Evolutionary conservation across 192 early-diverging fungal species (phyloP).

Genomic region (Allomyces macrogynus): DNA sequence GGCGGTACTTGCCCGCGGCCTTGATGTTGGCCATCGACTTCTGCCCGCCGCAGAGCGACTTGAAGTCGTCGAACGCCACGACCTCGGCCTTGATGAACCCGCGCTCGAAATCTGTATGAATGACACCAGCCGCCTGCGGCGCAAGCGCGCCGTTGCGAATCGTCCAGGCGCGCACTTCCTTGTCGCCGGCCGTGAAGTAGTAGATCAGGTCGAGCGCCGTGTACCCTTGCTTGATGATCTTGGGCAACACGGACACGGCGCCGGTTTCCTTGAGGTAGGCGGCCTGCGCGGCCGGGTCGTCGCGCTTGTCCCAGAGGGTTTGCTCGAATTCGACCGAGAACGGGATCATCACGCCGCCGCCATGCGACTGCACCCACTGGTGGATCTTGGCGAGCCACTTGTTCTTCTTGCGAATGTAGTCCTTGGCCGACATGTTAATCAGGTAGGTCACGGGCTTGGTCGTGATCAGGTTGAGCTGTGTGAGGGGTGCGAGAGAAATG

Average conservation of each 20-base stretch:
- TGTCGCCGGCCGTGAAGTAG: conserved; percentile 82
- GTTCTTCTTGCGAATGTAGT: conserved; percentile 88
- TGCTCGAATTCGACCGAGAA: conserved; percentile 72
- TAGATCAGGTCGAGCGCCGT: conserved; percentile 65
- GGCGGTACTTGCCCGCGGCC: conserved; percentile 67
- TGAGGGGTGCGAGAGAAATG: conserved; percentile 50
- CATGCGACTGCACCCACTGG: conserved; percentile 76
- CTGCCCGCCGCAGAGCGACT: conserved; percentile 21
- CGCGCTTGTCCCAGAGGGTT: conserved; percentile 21
- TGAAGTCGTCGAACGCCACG: conserved; percentile 71
- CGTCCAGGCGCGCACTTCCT: conserved; percentile 88
- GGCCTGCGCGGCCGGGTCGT: conserved; percentile 29
- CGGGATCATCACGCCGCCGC: conserved; percentile 75
- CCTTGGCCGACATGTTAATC: conserved; percentile 71
- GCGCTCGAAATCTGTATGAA: conserved; percentile 61
- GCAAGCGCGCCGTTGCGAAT: conserved; percentile 61
- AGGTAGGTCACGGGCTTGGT: conserved; percentile 94
- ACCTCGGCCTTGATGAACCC: conserved; percentile 90
- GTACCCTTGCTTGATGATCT: conserved; percentile 87
- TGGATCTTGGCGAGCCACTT: conserved; percentile 66
- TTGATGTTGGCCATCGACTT: conserved; percentile 81
- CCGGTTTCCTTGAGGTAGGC: conserved; percentile 41
- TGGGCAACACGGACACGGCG: conserved; percentile 56
- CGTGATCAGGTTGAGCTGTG: conserved; percentile 62
- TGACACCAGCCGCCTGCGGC: conserved; percentile 79